Evolutionary conservation across 2,329 filamentous ascomycete species (phyloP), one percentile per base, ranked within the genome.

Genomic region (Chrysosporium keratinophilum): DNA sequence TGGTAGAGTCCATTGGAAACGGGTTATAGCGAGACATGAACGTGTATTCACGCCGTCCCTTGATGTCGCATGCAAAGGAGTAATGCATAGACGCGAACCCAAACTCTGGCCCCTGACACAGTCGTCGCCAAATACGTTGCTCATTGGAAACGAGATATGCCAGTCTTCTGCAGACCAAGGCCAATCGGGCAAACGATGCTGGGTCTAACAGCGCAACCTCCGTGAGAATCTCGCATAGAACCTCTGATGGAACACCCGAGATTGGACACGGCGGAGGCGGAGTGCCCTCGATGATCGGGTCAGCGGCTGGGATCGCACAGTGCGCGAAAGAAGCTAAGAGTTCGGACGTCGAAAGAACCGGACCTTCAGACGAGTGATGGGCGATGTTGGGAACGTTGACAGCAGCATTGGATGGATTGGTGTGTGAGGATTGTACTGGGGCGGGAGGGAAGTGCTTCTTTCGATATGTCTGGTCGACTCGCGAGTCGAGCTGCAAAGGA

Each of bases 51-150:
- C 62, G 64, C 35, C 62, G 59, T n/a, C 81, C 81, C 50, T 76
- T 66, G 11, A 82, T 60, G 52, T 81, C 78, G 58, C 78, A 82
- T 48, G 80, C 78, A 73, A 84, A 97, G 56, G 81, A 74, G 70
- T 93, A 91, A 65, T 87, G 83, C 87, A 97, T 95, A 34, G 78
- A 81, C 4, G 73, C 76, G 67, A 96, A 94, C 19, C 90, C 93
- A 64, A 87, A 84, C 65, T 88, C 81, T 11, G 70, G 57, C 0
- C 83, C 84, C 1, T 87, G 70, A 44, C 85, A 87, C 3, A 95
- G 71, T 15, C 81, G 79, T 56, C 84, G 87, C 90, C 93, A 98
- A 62, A 95, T 85, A 42, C 79, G 79, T 62, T 95, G 85, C 66
- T 97, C 90, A 5, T 85, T 87, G 31, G 82, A 76, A 48, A 95